Evolutionary conservation across 306 rosid genomes (phyloP).

Genomic region (Dryas alaskensis): DNA sequence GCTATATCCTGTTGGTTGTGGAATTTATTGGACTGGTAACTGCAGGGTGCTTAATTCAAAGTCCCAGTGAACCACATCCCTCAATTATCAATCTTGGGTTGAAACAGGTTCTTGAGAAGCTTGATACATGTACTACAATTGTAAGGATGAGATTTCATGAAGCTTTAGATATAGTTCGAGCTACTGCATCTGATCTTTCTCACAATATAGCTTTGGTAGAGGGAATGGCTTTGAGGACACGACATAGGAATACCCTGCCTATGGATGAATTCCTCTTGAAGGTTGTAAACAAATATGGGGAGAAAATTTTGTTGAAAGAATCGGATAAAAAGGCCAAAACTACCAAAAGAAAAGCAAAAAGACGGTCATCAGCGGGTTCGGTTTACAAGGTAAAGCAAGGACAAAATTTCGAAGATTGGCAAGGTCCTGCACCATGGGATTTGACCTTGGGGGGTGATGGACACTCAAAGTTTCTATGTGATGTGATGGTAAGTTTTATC

Average conservation of each 20-base stretch:
- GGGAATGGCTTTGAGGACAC: constrained; percentile 37
- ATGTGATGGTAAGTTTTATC: constrained; percentile 66
- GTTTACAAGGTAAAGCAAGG: constrained; percentile 39
- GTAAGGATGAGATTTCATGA: constrained; percentile 48
- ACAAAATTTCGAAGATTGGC: constrained; percentile 58
- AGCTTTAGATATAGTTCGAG: constrained; percentile 58
- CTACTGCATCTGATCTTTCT: constrained; percentile 48
- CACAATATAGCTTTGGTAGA: constrained; percentile 35
- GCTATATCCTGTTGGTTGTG: constrained; percentile 7
- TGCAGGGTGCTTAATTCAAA: constrained; percentile 48
- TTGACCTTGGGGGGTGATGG: constrained; percentile 68
- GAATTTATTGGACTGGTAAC: constrained; percentile 22
- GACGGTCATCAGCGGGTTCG: constrained; percentile 39
- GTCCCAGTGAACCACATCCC: constrained; percentile 24
- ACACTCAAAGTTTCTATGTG: constrained; percentile 81
- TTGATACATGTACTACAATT: constrained; percentile 41
- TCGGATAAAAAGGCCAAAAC: constrained; percentile 58
- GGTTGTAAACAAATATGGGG: constrained; percentile 56
- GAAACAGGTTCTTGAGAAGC: constrained; percentile 59
- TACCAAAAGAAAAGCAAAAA: constrained; percentile 58
- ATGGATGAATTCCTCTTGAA: constrained; percentile 65
- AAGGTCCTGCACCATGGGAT: constrained; percentile 75
- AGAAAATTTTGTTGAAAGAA: constrained; percentile 58
- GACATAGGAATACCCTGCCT: constrained; percentile 43
- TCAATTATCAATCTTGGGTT: constrained; percentile 48